A percentile compares a stretch with the other conserved stretches of the same genome.
Evolutionary conservation across 1,284 basidiomycete species (phyloP).

Genomic region (Cryptococcus sp.): DNA sequence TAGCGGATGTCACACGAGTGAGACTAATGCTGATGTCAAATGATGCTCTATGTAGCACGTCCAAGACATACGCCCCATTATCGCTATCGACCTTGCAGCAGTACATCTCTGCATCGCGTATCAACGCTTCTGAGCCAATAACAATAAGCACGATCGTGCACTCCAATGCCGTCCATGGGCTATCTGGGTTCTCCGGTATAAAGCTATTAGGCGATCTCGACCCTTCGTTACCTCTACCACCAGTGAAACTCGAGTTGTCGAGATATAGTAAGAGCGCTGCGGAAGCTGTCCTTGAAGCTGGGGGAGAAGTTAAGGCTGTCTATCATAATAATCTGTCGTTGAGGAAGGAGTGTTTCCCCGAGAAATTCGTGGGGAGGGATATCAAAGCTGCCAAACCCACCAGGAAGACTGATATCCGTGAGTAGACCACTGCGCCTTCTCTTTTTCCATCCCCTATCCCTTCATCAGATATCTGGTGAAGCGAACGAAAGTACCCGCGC

Average conservation of each 20-base stretch:
- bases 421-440: constrained; percentile 41
- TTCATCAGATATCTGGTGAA: too few relatives aligned
- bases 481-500: not conserved
- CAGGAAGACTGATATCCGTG: constrained; percentile 80
- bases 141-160: constrained; percentile 81
- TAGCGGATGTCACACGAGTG: not conserved
- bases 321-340: constrained; percentile 89
- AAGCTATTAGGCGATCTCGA: constrained; percentile 83
- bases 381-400: constrained; percentile 73
- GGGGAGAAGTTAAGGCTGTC: constrained; percentile 84
- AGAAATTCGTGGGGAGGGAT: constrained; percentile 58
- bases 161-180: constrained; percentile 84
- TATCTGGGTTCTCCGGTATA: constrained; percentile 72
- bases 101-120: constrained; percentile 83
- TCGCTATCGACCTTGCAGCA: constrained; percentile 85
- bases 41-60: constrained; percentile 57
- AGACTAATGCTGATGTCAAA: not conserved
- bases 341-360: constrained; percentile 70
- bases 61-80: constrained; percentile 75
- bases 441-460: not conserved
- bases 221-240: constrained; percentile 53
- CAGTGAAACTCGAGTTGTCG: constrained; percentile 80
- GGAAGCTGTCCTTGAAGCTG: constrained; percentile 73
- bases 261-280: constrained; percentile 86
- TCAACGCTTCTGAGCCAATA: constrained; percentile 78